Conservation (phyloP, 441 rosid genomes). For the Rhodomyrtus psidioides region DNA sequence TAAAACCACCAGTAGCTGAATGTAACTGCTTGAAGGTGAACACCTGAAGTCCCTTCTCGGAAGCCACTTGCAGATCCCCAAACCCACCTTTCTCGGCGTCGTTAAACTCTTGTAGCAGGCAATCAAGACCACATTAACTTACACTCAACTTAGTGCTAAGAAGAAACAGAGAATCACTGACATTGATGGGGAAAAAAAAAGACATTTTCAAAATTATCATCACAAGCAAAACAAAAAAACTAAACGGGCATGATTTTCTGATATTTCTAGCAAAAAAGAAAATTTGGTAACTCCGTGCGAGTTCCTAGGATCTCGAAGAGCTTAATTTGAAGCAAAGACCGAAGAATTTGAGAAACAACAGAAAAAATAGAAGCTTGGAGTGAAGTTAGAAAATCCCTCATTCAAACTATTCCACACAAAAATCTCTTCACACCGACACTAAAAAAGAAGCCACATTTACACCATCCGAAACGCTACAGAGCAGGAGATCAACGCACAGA, state of each 20-base stretch:
- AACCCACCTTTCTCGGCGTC: conserved; percentile 37
- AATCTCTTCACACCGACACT: background rate
- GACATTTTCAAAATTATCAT: background rate
- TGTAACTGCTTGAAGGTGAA: conserved; percentile 80
- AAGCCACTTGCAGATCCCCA: conserved; percentile 20
- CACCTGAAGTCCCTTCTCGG: conserved; percentile 55
- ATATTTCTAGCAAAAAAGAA: background rate
- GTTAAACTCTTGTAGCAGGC: conserved; percentile 30
- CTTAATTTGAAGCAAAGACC: background rate
- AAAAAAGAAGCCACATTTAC: background rate
- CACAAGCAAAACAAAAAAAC: background rate
- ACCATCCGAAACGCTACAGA: background rate
- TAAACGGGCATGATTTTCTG: background rate
- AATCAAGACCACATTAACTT: background rate
- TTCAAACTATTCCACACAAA: background rate
- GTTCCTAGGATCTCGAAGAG: background rate
- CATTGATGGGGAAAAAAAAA: background rate
- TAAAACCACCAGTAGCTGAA: conserved; percentile 83
- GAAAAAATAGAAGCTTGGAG: background rate
- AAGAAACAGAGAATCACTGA: background rate
- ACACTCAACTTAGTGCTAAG: background rate
- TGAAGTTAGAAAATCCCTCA: background rate
- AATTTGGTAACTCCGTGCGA: background rate
- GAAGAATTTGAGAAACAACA: background rate
- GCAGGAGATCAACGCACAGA: background rate